A percentile compares a stretch with the other conserved stretches of the same genome.
Evolutionary conservation across 1,139 yeast genomes (phyloP).

Genomic region (Blastobotrys malaysiensis): DNA sequence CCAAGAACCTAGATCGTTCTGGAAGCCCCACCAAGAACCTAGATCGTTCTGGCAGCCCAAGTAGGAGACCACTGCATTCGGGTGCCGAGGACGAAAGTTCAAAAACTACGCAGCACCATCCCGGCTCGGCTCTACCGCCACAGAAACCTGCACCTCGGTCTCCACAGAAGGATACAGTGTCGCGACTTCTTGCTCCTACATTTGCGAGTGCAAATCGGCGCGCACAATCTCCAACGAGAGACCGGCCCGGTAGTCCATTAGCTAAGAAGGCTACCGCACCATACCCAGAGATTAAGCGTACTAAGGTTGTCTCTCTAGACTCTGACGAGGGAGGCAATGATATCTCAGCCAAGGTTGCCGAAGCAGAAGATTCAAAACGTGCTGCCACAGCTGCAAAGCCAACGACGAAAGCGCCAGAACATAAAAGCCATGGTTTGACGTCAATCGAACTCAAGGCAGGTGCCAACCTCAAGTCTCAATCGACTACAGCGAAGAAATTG

Average conservation of each 20-base stretch:
- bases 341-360: not conserved
- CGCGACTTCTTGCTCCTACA: constrained; percentile 36
- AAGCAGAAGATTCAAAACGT: not conserved
- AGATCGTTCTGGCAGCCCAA: not conserved
- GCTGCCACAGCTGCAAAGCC: not conserved
- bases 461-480: not conserved
- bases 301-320: not conserved
- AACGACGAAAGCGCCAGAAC: not conserved
- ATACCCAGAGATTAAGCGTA: not conserved
- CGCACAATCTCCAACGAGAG: constrained; percentile 4
- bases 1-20: not conserved
- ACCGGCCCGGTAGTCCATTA: constrained; percentile 9
- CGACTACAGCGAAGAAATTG: not conserved
- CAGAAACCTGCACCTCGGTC: not conserved
- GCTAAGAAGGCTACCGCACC: constrained; percentile 1
- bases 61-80: too few species aligned
- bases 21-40: not conserved
- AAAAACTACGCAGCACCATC: not conserved
- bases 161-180: constrained; percentile 15
- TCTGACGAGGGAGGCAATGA: not conserved
- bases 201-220: constrained; percentile 27
- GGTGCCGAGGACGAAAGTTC: too few species aligned
- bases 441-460: not conserved
- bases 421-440: not conserved
- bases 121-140: not conserved